phyloP scores from a whole-genome alignment of 768 basidiomycete species.

The Boletus sp. region DNA sequence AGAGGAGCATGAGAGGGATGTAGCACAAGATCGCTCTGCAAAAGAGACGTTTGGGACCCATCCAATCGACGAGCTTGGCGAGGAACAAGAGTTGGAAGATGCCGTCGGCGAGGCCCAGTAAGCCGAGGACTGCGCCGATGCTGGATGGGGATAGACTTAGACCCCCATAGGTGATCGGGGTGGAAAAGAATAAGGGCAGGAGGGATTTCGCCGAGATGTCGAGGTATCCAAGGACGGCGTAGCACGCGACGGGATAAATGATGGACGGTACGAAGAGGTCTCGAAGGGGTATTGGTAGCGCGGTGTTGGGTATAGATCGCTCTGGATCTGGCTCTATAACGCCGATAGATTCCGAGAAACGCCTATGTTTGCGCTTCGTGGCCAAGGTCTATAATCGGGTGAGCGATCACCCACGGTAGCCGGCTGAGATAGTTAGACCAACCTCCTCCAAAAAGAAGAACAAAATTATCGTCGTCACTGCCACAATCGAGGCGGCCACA shows the following conservation, averaged over 20 bases:
- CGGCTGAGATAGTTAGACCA: not conserved
- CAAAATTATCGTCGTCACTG: conserved; percentile 40
- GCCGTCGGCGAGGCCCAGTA: conserved; percentile 37
- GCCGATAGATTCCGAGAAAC: not conserved
- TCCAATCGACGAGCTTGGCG: conserved; percentile 32
- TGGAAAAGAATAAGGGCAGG: conserved; percentile 39
- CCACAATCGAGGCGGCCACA: conserved; percentile 51
- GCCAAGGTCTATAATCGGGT: conserved; percentile 12
- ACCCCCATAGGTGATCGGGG: conserved; percentile 38
- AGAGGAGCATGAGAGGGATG: conserved; percentile 22
- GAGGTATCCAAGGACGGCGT: conserved; percentile 33
- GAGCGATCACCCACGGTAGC: not conserved
- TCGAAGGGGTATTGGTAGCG: conserved; percentile 41
- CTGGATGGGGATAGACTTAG: conserved; percentile 34
- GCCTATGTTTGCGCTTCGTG: not conserved
- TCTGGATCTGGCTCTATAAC: not conserved
- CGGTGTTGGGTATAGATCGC: not conserved
- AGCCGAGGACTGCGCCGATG: conserved; percentile 38
- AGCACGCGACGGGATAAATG: conserved; percentile 33
- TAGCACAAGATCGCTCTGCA: conserved; percentile 20
- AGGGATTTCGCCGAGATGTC: conserved; percentile 38
- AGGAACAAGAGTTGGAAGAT: conserved; percentile 39
- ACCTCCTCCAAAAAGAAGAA: conserved; percentile 56
- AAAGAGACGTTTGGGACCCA: conserved; percentile 37
- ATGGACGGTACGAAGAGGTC: conserved; percentile 34